A percentile compares a stretch with the other conserved stretches of the same genome.
Evolutionary conservation across 305 asterid genomes (phyloP).

Genomic region (Plantago lanceolata): DNA sequence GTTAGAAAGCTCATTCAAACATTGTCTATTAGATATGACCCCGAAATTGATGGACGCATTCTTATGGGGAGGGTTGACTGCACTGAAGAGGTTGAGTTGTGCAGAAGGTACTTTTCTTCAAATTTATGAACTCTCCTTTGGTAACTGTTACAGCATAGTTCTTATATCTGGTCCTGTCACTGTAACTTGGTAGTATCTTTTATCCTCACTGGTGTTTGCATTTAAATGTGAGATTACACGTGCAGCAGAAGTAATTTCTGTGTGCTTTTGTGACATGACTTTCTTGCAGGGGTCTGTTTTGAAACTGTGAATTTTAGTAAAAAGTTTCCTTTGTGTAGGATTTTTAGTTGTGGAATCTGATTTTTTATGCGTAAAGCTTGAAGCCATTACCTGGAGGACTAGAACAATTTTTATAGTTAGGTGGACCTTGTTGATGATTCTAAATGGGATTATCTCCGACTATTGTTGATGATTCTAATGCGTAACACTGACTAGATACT

Average conservation of each 20-base stretch:
- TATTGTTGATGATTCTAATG: too few relatives aligned
- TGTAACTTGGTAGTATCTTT: not conserved
- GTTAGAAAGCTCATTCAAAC: conserved; percentile 26
- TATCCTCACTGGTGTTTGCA: conserved; percentile 5
- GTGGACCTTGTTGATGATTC: too few relatives aligned
- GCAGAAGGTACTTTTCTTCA: conserved; percentile 57
- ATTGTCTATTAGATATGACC: conserved; percentile 54
- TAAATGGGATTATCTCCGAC: too few relatives aligned
- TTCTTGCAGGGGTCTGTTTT: conserved; percentile 11
- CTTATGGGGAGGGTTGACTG: conserved; percentile 91
- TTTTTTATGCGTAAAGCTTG: conserved; percentile 6
- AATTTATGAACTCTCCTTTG: conserved; percentile 11
- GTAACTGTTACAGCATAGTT: conserved; percentile 15
- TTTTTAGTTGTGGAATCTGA: not conserved
- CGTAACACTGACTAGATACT: not conserved
- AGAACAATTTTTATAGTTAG: too few relatives aligned
- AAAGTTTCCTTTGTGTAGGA: not conserved
- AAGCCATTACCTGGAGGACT: conserved; percentile 7
- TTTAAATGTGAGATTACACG: not conserved
- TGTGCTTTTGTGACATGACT: conserved; percentile 15
- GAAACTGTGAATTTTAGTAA: not conserved
- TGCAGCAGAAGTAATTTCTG: not conserved
- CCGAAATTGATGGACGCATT: conserved; percentile 83
- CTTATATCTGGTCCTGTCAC: conserved; percentile 19
- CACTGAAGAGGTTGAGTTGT: conserved; percentile 75